Evolutionary conservation across 805 yeast genomes (phyloP).

Genomic region (Saccharomycopsis capsularis): DNA sequence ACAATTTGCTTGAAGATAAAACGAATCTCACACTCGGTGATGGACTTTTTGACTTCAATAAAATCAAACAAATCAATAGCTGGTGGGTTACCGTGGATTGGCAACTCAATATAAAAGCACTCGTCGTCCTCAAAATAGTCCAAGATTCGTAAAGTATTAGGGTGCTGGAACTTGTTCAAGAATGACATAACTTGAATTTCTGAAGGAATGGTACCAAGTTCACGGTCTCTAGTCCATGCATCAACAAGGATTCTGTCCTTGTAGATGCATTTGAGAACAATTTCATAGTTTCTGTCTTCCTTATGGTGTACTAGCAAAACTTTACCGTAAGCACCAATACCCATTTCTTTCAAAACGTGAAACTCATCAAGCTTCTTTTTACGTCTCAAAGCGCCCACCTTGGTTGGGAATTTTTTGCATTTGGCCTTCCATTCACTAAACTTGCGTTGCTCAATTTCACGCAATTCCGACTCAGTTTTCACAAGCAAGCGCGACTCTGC

Average conservation of each 20-base stretch:
- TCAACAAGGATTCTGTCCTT: slow-evolving; percentile 92
- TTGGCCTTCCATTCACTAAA: slow-evolving; percentile 32
- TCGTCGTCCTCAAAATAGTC: slow-evolving; percentile 92
- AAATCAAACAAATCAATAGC: slow-evolving; percentile 90
- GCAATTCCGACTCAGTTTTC: slow-evolving; percentile 36
- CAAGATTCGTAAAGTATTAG: slow-evolving; percentile 74
- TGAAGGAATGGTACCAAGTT: slow-evolving; percentile 89
- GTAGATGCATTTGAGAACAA: slow-evolving; percentile 82
- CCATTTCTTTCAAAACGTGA: slow-evolving; percentile 65
- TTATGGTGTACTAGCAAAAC: slow-evolving; percentile 73
- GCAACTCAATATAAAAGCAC: slow-evolving; percentile 85
- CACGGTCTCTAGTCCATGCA: slow-evolving; percentile 93
- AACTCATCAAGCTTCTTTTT: slow-evolving; percentile 69
- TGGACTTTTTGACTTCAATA: slow-evolving; percentile 76
- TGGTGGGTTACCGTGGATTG: slow-evolving; percentile 83
- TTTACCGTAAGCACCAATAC: slow-evolving; percentile 96
- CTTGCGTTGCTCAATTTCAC: slow-evolving; percentile 39
- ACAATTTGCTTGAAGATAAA: slow-evolving; percentile 73
- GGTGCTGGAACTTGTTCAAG: slow-evolving; percentile 72
- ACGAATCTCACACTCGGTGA: slow-evolving; percentile 74
- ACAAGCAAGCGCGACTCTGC: slow-evolving; percentile 16
- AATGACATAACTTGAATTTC: slow-evolving; percentile 90
- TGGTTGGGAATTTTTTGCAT: slow-evolving; percentile 34
- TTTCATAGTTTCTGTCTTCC: slow-evolving; percentile 53
- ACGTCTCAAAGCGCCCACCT: slow-evolving; percentile 63